Evolutionary conservation across 768 basidiomycete species (phyloP).

Genomic region (Hygrophorus russula): DNA sequence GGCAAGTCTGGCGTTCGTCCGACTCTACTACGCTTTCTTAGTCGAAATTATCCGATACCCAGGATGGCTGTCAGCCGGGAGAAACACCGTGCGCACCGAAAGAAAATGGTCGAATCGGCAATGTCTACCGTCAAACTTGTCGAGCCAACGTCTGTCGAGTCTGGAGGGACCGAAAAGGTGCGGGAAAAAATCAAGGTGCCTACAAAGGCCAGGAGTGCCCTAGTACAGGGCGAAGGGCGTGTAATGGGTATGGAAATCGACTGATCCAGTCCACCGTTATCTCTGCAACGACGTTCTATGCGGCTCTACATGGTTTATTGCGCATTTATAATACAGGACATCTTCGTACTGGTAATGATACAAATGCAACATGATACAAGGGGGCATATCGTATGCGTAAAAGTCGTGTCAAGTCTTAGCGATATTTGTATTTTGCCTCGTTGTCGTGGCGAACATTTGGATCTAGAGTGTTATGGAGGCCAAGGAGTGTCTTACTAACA

Average conservation of each 20-base stretch:
- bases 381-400: background rate
- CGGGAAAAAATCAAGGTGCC: conserved; percentile 73
- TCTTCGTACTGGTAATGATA: background rate
- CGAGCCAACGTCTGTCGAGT: conserved; percentile 42
- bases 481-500: conserved; percentile 89
- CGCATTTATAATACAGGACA: background rate
- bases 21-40: background rate
- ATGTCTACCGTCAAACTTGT: conserved; percentile 54
- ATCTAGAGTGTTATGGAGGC: conserved; percentile 87
- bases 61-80: conserved; percentile 83
- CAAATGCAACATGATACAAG: conserved; percentile 4
- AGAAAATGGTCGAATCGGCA: conserved; percentile 47
- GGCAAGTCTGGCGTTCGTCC: conserved; percentile 26
- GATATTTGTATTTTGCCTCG: conserved; percentile 90
- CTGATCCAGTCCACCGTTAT: conserved; percentile 20
- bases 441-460: conserved; percentile 74
- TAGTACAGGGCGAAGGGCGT: conserved; percentile 74
- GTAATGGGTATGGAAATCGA: conserved; percentile 91
- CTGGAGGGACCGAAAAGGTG: conserved; percentile 34
- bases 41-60: conserved; percentile 5
- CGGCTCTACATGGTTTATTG: conserved; percentile 9
- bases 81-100: conserved; percentile 65
- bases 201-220: conserved; percentile 53
- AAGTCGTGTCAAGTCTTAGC: conserved; percentile 20
- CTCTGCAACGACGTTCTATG: conserved; percentile 4